Evolutionary conservation across 2,329 filamentous ascomycete genomes (phyloP).

Genomic region (Monilinia laxa): DNA sequence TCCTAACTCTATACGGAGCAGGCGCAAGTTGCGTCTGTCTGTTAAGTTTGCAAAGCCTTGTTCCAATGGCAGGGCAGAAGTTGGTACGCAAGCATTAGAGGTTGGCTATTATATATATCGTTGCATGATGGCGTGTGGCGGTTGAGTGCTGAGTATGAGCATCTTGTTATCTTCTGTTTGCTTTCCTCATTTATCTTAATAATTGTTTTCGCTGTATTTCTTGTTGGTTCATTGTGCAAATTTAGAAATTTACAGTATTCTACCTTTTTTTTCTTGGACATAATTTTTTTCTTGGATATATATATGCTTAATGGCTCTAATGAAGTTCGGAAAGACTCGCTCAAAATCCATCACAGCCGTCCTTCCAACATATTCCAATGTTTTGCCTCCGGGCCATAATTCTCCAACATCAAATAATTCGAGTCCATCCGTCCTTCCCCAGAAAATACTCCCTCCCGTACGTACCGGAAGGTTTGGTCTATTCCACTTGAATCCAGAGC

Average conservation of each 20-base stretch:
- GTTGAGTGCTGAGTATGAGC: background rate
- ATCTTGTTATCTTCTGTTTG: background rate
- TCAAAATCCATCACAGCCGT: background rate
- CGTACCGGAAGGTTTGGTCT: background rate
- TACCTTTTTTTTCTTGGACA: background rate
- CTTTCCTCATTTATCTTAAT: background rate
- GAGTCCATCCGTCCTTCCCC: background rate
- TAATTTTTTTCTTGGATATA: background rate
- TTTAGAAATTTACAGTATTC: background rate
- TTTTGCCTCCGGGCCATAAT: background rate
- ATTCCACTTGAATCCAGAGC: conserved; percentile 12
- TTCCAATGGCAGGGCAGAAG: conserved; percentile 17
- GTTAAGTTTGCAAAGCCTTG: background rate
- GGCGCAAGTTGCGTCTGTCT: conserved; percentile 9
- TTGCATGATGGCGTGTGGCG: background rate
- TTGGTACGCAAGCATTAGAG: background rate
- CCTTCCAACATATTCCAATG: background rate
- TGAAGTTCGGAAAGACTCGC: background rate
- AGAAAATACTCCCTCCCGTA: background rate
- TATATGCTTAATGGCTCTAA: background rate
- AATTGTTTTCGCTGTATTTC: background rate
- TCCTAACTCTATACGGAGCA: background rate
- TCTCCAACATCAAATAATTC: background rate
- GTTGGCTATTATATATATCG: background rate
- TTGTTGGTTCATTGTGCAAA: background rate